phyloP scores from a whole-genome alignment of 768 basidiomycete species.

The Trichaptum fuscoviolaceum region DNA sequence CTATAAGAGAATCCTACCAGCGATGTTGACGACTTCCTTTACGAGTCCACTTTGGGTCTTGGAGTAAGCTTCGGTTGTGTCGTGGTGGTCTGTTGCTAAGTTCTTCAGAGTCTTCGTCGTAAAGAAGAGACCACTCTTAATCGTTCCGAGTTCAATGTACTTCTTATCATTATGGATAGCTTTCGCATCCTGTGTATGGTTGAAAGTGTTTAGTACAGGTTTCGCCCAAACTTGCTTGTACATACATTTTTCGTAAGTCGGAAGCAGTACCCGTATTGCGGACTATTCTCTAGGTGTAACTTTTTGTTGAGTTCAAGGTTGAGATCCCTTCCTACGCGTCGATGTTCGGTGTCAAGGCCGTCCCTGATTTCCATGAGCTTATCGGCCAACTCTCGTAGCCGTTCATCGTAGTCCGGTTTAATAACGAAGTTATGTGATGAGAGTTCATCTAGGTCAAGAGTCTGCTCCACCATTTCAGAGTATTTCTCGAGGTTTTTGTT shows the following conservation, averaged over 20 bases:
- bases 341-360: constrained; percentile 79
- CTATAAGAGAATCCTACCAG: constrained; percentile 42
- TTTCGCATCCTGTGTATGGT: constrained; percentile 65
- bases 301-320: constrained; percentile 89
- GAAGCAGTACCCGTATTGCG: constrained; percentile 88
- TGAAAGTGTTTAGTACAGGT: not conserved
- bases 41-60: constrained; percentile 78
- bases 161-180: constrained; percentile 52
- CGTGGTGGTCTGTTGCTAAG: constrained; percentile 66
- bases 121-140: constrained; percentile 86
- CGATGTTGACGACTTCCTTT: constrained; percentile 89
- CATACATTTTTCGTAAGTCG: constrained; percentile 85
- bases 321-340: constrained; percentile 59
- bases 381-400: constrained; percentile 61
- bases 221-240: constrained; percentile 10
- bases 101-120: constrained; percentile 72
- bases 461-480: constrained; percentile 92
- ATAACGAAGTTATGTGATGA: constrained; percentile 86
- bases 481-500: constrained; percentile 66
- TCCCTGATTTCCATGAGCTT: constrained; percentile 71
- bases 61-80: constrained; percentile 63
- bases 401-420: constrained; percentile 84
- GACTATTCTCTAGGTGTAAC: constrained; percentile 89
- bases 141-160: constrained; percentile 80
- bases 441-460: constrained; percentile 84